Evolutionary conservation across 2,329 filamentous ascomycete species (phyloP).

Genomic region (Paramyrothecium roridum): DNA sequence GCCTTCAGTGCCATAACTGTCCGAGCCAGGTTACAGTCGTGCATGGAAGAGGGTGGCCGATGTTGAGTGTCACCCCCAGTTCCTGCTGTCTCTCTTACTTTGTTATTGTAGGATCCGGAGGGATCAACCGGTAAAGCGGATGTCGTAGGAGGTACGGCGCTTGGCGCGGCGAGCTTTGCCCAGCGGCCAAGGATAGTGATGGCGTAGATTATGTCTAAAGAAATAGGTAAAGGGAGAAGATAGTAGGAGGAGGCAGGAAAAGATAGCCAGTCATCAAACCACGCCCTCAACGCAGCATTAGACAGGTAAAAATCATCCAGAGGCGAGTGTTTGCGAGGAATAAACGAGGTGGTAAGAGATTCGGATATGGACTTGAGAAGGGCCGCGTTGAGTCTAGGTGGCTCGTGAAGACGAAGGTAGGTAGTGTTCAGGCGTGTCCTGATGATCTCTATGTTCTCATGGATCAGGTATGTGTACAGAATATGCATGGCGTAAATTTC

Average conservation of each 20-base stretch:
- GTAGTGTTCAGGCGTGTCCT: constrained; percentile 36
- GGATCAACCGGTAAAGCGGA: no score
- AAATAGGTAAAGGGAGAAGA: constrained; percentile 41
- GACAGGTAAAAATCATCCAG: constrained; percentile 50
- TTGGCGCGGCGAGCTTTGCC: no score
- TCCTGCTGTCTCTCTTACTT: no score
- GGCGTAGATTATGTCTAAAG: constrained; percentile 45
- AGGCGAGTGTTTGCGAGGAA: constrained; percentile 31
- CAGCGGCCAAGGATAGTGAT: constrained; percentile 48
- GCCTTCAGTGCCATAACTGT: no score
- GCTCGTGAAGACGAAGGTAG: constrained; percentile 43
- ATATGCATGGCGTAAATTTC: neutral
- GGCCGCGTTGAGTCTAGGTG: constrained; percentile 37
- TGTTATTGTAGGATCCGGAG: no score
- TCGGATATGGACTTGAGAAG: constrained; percentile 40
- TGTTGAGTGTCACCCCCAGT: no score
- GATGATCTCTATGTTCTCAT: constrained; percentile 24
- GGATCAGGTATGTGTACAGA: neutral
- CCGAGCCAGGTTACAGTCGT: no score
- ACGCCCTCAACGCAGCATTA: constrained; percentile 41
- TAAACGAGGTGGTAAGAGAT: constrained; percentile 31
- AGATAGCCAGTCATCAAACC: constrained; percentile 46
- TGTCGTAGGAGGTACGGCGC: no score
- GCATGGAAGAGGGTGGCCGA: no score
- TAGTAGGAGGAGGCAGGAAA: constrained; percentile 40